Percentiles rank a stretch among this genome's conserved stretches.
Evolutionary conservation across 805 yeast species (phyloP).

Genomic region (Yamadazyma sp.): DNA sequence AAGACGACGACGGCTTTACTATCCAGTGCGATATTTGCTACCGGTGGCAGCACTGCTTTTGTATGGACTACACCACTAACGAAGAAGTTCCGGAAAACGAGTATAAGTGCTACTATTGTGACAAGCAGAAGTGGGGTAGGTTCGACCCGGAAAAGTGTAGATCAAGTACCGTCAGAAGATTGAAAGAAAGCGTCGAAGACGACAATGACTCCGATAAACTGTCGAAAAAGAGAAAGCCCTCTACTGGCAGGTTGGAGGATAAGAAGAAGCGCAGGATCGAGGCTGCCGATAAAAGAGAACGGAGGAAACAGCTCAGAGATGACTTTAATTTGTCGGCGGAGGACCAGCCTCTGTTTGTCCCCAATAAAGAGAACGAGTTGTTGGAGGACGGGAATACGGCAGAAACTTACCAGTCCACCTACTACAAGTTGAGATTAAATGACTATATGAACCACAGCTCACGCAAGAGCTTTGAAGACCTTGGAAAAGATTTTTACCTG

Average conservation of each 20-base stretch:
- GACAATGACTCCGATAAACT: constrained; percentile 5
- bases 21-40: constrained; percentile 92
- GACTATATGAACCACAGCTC: constrained; percentile 44
- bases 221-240: constrained; percentile 24
- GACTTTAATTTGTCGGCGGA: constrained; percentile 10
- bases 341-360: constrained; percentile 16
- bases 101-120: constrained; percentile 78
- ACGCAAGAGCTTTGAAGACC: constrained; percentile 20
- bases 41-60: constrained; percentile 94
- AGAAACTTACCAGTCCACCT: constrained; percentile 53
- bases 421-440: constrained; percentile 44
- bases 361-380: constrained; percentile 46
- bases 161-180: constrained; percentile 28
- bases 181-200: constrained; percentile 28
- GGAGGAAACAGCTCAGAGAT: constrained; percentile 16
- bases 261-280: constrained; percentile 18
- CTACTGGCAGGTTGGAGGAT: constrained; percentile 24
- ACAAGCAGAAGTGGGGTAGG: constrained; percentile 42
- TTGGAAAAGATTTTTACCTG: constrained; percentile 23
- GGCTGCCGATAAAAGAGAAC: constrained; percentile 5
- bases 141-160: constrained; percentile 42
- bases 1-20: constrained; percentile 90
- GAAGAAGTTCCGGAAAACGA: constrained; percentile 77
- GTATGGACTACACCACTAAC: constrained; percentile 73
- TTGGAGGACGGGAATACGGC: constrained; percentile 40